Evolutionary conservation across 306 rosid genomes (phyloP).

Genomic region (Senna siamea): DNA sequence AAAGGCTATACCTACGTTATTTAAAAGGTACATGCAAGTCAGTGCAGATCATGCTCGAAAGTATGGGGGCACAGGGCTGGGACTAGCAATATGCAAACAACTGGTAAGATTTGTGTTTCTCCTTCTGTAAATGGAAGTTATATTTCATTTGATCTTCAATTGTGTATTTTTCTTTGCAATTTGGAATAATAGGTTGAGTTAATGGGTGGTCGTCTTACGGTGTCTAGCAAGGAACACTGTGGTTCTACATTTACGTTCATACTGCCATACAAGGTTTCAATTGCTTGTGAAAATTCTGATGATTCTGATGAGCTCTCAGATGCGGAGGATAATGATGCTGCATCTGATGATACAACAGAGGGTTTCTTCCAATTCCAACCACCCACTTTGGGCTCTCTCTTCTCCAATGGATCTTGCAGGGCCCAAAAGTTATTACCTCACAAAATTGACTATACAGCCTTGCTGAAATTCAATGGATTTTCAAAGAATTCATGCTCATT

Average conservation of each 20-base stretch:
- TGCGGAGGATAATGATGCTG: slow-evolving; percentile 55
- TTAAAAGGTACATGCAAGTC: slow-evolving; percentile 98
- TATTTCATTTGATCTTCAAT: slow-evolving; percentile 13
- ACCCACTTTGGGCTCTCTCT: slow-evolving; percentile 79
- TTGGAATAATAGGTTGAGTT: slow-evolving; percentile 82
- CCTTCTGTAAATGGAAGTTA: not conserved
- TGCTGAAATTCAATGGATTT: slow-evolving; percentile 63
- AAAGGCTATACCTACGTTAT: slow-evolving; percentile 79
- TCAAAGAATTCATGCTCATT: slow-evolving; percentile 45
- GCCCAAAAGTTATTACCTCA: slow-evolving; percentile 56
- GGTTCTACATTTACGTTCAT: slow-evolving; percentile 94
- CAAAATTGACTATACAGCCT: slow-evolving; percentile 43
- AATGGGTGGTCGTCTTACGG: slow-evolving; percentile 92
- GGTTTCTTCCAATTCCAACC: slow-evolving; percentile 93
- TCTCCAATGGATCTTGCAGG: slow-evolving; percentile 70
- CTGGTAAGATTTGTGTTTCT: slow-evolving; percentile 58
- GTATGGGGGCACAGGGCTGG: slow-evolving; percentile 96
- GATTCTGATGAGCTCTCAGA: slow-evolving; percentile 79
- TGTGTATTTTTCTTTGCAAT: slow-evolving; percentile 21
- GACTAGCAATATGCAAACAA: slow-evolving; percentile 97
- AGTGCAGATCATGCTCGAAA: slow-evolving; percentile 96
- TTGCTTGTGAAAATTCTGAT: slow-evolving; percentile 57
- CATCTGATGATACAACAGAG: slow-evolving; percentile 60
- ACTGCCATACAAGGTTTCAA: slow-evolving; percentile 85
- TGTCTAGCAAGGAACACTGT: slow-evolving; percentile 72